phyloP scores from a whole-genome alignment of 78 protist genomes.

The Protostelium mycophagum region DNA sequence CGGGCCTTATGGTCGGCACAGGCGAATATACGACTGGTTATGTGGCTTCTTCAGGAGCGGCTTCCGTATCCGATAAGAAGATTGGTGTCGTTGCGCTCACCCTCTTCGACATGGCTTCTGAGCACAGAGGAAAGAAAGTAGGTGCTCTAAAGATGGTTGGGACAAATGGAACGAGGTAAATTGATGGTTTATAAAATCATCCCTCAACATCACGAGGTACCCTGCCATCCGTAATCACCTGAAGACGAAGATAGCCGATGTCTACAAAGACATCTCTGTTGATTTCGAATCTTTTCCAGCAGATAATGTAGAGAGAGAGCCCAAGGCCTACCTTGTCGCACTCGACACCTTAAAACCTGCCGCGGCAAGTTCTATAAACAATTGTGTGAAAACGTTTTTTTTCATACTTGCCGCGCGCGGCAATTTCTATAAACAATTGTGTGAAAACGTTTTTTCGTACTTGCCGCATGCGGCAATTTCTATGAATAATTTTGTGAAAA shows the following conservation, averaged over 20 bases:
- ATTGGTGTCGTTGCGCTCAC: conserved; percentile 42
- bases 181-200: background rate
- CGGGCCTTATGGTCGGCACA: conserved; percentile 12
- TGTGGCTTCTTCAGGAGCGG: background rate
- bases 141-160: conserved; percentile 24
- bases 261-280: conserved; percentile 6
- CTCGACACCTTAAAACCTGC: conserved; percentile 1
- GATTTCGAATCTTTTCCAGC: conserved; percentile 17
- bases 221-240: conserved; percentile 29
- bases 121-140: conserved; percentile 2
- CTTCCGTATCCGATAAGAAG: conserved; percentile 20
- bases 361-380: too few species aligned
- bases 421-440: too few species aligned
- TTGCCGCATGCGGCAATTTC: too few species aligned
- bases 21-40: conserved; percentile 68
- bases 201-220: conserved; percentile 1
- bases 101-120: conserved; percentile 22
- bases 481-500: too few species aligned
- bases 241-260: conserved; percentile 5
- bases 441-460: too few species aligned
- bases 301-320: conserved; percentile 23
- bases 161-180: conserved; percentile 11
- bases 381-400: too few species aligned
- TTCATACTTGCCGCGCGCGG: too few species aligned
- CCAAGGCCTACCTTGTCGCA: conserved; percentile 11